Percentiles rank a stretch among this genome's conserved stretches.
Evolutionary conservation across 1,284 basidiomycete genomes (phyloP).

Genomic region (Xerocomus amazonicus): DNA sequence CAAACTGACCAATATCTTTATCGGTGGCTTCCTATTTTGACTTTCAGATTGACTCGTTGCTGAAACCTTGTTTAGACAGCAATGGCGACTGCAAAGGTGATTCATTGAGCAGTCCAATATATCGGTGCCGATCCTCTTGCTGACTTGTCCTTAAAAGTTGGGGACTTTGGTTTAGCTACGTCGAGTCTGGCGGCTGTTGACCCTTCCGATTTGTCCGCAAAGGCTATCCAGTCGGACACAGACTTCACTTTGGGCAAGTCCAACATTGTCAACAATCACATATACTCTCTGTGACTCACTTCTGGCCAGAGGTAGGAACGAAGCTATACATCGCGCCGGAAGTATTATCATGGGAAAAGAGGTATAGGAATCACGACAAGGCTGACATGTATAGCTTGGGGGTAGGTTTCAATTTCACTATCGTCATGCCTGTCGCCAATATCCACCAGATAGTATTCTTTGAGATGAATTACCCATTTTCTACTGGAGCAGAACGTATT

Average conservation of each 20-base stretch:
- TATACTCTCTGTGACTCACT: neutral
- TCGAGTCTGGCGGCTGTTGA: constrained; percentile 77
- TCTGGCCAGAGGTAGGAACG: constrained; percentile 77
- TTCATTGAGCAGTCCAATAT: constrained; percentile 1
- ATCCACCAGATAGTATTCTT: constrained; percentile 84
- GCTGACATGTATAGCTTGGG: constrained; percentile 96
- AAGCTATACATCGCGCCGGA: constrained; percentile 93
- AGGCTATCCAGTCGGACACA: constrained; percentile 43
- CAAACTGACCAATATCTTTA: constrained; percentile 89
- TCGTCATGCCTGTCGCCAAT: neutral
- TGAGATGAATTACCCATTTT: constrained; percentile 91
- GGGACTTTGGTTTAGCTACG: constrained; percentile 91
- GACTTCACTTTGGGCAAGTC: constrained; percentile 72
- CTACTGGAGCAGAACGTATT: constrained; percentile 86
- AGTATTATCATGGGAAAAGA: constrained; percentile 60
- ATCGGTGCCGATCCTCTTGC: neutral
- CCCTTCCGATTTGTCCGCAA: constrained; percentile 56
- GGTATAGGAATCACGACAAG: constrained; percentile 74
- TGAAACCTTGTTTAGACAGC: constrained; percentile 49
- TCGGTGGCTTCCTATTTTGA: constrained; percentile 48
- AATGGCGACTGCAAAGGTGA: constrained; percentile 86
- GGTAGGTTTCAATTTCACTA: constrained; percentile 40
- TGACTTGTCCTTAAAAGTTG: constrained; percentile 47
- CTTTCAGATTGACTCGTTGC: neutral
- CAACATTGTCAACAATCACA: neutral